Evolutionary conservation across 306 rosid genomes (phyloP).

Genomic region (Malus fusca): DNA sequence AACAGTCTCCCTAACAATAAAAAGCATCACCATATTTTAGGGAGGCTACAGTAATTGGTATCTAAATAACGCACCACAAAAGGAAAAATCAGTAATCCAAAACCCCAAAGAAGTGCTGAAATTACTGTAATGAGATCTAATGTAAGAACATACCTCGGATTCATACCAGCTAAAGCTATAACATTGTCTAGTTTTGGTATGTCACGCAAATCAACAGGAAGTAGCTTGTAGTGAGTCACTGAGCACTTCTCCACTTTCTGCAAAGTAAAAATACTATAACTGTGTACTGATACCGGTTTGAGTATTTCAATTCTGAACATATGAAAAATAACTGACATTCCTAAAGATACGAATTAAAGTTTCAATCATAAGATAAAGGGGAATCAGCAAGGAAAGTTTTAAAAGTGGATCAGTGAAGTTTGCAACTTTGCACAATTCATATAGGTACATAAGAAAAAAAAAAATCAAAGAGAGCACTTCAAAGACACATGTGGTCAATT

Average conservation of each 20-base stretch:
- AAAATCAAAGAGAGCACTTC: neutral
- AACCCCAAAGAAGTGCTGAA: constrained; percentile 6
- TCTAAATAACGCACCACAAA: neutral
- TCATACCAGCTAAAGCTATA: constrained; percentile 64
- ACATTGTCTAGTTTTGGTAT: constrained; percentile 44
- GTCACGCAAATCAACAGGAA: constrained; percentile 81
- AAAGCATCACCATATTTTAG: neutral
- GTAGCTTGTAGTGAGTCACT: constrained; percentile 78
- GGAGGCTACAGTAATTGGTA: neutral
- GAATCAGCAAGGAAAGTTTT: neutral
- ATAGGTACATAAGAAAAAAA: neutral
- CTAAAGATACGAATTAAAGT: neutral
- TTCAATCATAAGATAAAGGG: neutral
- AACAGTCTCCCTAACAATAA: neutral
- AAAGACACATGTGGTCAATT: neutral
- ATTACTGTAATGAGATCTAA: neutral
- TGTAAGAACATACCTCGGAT: constrained; percentile 58
- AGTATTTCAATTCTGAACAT: neutral
- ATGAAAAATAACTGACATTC: neutral
- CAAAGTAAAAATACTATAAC: constrained; percentile 19
- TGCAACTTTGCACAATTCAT: neutral
- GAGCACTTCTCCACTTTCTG: constrained; percentile 87
- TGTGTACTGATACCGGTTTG: neutral
- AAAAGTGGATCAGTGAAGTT: neutral
- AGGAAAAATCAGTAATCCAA: neutral